Percentiles rank a stretch among this genome's conserved stretches.
phyloP scores from a whole-genome alignment of 202 grass and related monocot genomes.

The Eragrostis tef region DNA sequence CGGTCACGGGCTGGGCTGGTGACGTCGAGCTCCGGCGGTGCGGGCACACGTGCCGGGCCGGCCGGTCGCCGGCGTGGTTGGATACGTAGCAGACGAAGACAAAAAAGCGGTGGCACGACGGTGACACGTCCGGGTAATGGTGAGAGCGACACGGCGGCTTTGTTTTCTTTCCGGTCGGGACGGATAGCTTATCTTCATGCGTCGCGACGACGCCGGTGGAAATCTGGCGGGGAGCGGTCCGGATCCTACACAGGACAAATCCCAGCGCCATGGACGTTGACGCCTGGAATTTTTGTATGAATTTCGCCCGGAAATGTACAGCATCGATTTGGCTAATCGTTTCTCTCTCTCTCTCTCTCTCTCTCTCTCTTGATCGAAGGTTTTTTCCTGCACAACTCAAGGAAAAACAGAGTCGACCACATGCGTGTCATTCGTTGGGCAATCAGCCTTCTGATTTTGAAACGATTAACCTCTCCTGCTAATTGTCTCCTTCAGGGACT shows the following conservation, averaged over 20 bases:
- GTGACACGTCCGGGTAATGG: neutral
- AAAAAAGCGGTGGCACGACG: neutral
- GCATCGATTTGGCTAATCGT: too few species aligned
- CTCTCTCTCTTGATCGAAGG: too few species aligned
- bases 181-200: neutral
- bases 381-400: too few species aligned
- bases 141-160: neutral
- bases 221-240: neutral
- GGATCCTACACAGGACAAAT: neutral
- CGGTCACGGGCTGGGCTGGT: neutral
- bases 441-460: too few species aligned
- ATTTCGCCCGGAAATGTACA: too few species aligned
- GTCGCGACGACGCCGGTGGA: neutral
- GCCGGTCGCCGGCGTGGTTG: neutral
- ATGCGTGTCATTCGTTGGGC: too few species aligned
- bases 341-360: too few species aligned
- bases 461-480: too few species aligned
- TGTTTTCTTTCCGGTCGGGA: neutral
- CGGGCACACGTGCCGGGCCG: neutral
- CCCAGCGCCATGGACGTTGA: neutral
- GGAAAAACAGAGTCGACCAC: too few species aligned
- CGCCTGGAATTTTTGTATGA: neutral
- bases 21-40: neutral
- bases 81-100: neutral
- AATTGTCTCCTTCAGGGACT: too few species aligned